A percentile compares a stretch with the other conserved stretches of the same genome.
Conservation (phyloP, 1,284 basidiomycete genomes). For the Athelia psychrophila region DNA sequence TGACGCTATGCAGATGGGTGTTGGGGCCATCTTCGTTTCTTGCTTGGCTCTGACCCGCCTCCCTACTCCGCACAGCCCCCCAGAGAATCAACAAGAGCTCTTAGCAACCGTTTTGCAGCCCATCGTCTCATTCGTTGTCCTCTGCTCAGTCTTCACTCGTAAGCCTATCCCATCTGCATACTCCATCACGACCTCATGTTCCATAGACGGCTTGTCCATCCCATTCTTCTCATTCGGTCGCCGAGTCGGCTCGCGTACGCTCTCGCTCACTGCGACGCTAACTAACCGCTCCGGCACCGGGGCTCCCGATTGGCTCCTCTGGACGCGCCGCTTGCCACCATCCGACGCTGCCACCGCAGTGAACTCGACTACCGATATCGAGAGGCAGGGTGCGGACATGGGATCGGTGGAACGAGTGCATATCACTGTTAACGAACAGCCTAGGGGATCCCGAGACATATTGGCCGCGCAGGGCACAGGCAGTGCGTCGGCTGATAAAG, state of each 20-base stretch:
- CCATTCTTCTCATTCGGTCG: slow-evolving; percentile 80
- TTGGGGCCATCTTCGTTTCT: slow-evolving; percentile 84
- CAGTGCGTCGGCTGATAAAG: too few relatives aligned
- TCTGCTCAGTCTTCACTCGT: slow-evolving; percentile 83
- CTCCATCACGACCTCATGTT: neutral
- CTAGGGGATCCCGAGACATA: too few relatives aligned
- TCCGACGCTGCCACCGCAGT: slow-evolving; percentile 14
- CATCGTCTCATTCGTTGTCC: slow-evolving; percentile 81
- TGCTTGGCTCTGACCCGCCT: slow-evolving; percentile 72
- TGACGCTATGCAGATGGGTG: slow-evolving; percentile 56
- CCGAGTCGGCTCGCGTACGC: slow-evolving; percentile 44
- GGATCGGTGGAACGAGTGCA: too few relatives aligned
- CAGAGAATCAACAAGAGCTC: slow-evolving; percentile 64
- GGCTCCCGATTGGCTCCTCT: slow-evolving; percentile 52
- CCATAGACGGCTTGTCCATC: slow-evolving; percentile 80
- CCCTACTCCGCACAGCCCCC: slow-evolving; percentile 55
- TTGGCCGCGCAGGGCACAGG: too few relatives aligned
- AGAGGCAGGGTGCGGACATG: slow-evolving; percentile 7
- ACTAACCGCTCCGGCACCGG: slow-evolving; percentile 25
- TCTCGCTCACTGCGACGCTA: slow-evolving; percentile 17
- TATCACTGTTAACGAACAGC: too few relatives aligned
- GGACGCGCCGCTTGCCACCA: slow-evolving; percentile 27
- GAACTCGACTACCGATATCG: neutral
- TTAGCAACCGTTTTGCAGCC: slow-evolving; percentile 73
- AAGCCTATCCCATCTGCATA: too few relatives aligned